Conservation (phyloP, 768 basidiomycete species). For the Botryobasidium botryosum region DNA sequence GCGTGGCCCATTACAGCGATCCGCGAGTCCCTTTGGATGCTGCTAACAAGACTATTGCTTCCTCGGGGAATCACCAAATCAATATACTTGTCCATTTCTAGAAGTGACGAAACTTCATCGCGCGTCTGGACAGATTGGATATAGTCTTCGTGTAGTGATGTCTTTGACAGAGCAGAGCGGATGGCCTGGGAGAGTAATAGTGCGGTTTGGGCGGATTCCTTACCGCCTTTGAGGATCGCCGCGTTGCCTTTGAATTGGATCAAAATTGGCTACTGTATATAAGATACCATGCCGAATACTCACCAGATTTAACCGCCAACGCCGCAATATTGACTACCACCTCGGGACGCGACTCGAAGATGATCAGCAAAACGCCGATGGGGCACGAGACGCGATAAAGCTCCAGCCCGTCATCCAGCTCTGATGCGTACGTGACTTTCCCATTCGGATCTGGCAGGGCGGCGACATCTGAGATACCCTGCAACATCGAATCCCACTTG, state of each 20-base stretch:
- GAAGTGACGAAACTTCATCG: slow-evolving; percentile 73
- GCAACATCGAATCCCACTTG: slow-evolving; percentile 91
- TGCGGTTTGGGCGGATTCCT: slow-evolving; percentile 78
- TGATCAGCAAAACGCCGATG: slow-evolving; percentile 88
- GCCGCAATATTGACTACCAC: slow-evolving; percentile 96
- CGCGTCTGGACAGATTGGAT: slow-evolving; percentile 87
- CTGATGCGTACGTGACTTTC: slow-evolving; percentile 70
- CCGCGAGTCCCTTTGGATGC: slow-evolving; percentile 74
- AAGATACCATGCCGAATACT: slow-evolving; percentile 13
- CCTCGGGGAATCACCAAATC: slow-evolving; percentile 95
- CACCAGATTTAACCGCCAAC: slow-evolving; percentile 91
- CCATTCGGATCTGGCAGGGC: slow-evolving; percentile 76
- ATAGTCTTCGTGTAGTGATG: slow-evolving; percentile 58
- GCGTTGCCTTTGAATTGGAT: slow-evolving; percentile 53
- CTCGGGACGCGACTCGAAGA: slow-evolving; percentile 94
- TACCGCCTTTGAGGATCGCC: slow-evolving; percentile 93
- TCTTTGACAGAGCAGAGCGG: slow-evolving; percentile 52
- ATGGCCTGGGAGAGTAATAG: slow-evolving; percentile 64
- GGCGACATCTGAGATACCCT: slow-evolving; percentile 79
- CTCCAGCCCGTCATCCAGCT: slow-evolving; percentile 73
- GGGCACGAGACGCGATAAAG: slow-evolving; percentile 91
- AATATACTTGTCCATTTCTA: slow-evolving; percentile 79
- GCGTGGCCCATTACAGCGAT: slow-evolving; percentile 99
- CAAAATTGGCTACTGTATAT: neutral
- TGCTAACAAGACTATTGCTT: slow-evolving; percentile 74